Evolutionary conservation across 305 asterid species (phyloP).

Genomic region (Stenogyne calaminthoides): DNA sequence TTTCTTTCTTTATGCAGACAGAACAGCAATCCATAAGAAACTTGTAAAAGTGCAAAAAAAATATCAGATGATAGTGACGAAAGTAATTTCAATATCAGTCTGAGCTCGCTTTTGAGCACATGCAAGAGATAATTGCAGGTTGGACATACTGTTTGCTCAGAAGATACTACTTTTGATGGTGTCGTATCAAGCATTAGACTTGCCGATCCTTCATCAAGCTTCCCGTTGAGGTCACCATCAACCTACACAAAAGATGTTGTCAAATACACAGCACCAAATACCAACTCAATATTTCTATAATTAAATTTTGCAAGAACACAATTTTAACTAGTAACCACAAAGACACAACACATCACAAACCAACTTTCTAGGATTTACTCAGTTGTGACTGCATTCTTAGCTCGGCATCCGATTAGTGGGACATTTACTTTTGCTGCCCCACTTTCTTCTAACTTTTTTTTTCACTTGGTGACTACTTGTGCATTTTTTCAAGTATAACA

Average conservation of each 20-base stretch:
- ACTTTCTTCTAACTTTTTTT: neutral
- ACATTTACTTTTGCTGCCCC: constrained; percentile 5
- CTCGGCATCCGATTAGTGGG: constrained; percentile 3
- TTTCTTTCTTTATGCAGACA: constrained; percentile 1
- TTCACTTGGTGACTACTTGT: neutral
- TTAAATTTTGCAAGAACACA: neutral
- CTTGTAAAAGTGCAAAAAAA: neutral
- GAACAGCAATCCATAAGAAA: constrained; percentile 3
- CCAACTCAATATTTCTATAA: constrained; percentile 14
- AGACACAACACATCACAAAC: constrained; percentile 9
- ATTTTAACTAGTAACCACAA: constrained; percentile 11
- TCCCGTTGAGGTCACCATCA: constrained; percentile 77
- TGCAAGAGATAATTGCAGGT: constrained; percentile 25
- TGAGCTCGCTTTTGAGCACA: constrained; percentile 22
- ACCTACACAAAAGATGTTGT: constrained; percentile 47
- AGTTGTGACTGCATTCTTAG: constrained; percentile 8
- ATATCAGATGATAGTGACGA: neutral
- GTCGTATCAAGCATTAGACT: constrained; percentile 78
- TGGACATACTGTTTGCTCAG: constrained; percentile 80
- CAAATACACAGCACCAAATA: constrained; percentile 20
- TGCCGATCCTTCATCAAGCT: constrained; percentile 93
- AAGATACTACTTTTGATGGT: constrained; percentile 91
- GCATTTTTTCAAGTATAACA: constrained; percentile 7
- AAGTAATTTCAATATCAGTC: constrained; percentile 26
- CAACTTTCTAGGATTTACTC: constrained; percentile 15